phyloP scores from a whole-genome alignment of 1,139 yeast species.

The Candida tetrigidarum region DNA sequence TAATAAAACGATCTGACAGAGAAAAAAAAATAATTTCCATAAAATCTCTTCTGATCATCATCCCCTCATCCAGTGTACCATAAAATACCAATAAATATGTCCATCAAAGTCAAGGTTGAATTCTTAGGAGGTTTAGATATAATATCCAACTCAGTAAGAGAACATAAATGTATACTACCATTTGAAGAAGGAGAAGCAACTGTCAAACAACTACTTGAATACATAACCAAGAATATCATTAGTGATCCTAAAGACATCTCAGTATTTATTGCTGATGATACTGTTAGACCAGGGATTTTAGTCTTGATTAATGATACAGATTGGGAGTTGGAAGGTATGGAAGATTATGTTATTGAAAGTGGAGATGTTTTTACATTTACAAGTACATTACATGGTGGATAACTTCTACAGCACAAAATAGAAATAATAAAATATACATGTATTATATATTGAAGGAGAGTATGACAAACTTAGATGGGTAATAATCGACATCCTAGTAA shows the following conservation, averaged over 20 bases:
- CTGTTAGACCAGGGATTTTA: conserved; percentile 87
- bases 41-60: background rate
- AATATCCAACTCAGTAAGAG: conserved; percentile 57
- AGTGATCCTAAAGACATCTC: conserved; percentile 65
- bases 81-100: conserved; percentile 16
- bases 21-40: conserved; percentile 5
- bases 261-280: conserved; percentile 81
- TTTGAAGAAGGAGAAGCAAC: conserved; percentile 50
- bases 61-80: background rate
- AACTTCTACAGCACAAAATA: no score
- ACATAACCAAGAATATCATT: conserved; percentile 59
- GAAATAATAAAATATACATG: background rate
- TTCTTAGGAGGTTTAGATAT: conserved; percentile 74
- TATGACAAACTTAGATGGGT: conserved; percentile 37
- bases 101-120: conserved; percentile 43
- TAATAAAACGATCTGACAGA: no score
- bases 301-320: conserved; percentile 94
- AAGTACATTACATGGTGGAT: conserved; percentile 95
- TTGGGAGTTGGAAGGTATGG: conserved; percentile 96
- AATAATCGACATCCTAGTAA: conserved; percentile 70
- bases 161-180: conserved; percentile 47
- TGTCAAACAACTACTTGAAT: conserved; percentile 58
- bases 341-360: conserved; percentile 70
- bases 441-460: background rate
- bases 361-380: conserved; percentile 88